phyloP scores from a whole-genome alignment of 2,329 filamentous ascomycete species.

The Bipolaris zeicola region DNA sequence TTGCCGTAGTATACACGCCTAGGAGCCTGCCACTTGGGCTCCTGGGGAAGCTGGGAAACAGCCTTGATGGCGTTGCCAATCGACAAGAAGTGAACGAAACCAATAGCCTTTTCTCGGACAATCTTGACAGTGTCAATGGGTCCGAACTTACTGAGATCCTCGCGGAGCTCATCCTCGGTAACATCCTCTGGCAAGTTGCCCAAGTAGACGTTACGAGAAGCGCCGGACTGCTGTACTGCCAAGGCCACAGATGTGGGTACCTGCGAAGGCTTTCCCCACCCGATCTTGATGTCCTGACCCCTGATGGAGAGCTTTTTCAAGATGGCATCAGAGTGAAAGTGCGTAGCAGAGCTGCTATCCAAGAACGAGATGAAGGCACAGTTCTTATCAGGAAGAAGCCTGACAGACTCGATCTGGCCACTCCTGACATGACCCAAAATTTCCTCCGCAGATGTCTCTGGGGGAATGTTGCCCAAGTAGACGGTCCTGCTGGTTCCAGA shows the following conservation, averaged over 20 bases:
- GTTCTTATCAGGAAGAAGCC: slow-evolving; percentile 97
- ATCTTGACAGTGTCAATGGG: slow-evolving; percentile 97
- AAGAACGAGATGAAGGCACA: slow-evolving; percentile 99
- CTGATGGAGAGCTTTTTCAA: slow-evolving; percentile 99
- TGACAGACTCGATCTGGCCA: slow-evolving; percentile 98
- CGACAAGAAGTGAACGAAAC: slow-evolving; percentile 95
- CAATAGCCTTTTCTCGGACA: slow-evolving; percentile 96
- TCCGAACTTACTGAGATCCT: slow-evolving; percentile 95
- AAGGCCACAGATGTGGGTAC: slow-evolving; percentile 97
- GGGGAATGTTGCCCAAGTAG: slow-evolving; percentile 97
- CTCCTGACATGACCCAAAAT: slow-evolving; percentile 95
- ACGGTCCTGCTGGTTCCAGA: slow-evolving; percentile 95
- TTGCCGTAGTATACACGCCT: slow-evolving; percentile 98
- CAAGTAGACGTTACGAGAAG: slow-evolving; percentile 95
- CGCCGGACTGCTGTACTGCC: slow-evolving; percentile 95
- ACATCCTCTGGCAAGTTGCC: slow-evolving; percentile 92
- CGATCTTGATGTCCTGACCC: slow-evolving; percentile 98
- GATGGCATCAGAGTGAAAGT: slow-evolving; percentile 99
- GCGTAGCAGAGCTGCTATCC: slow-evolving; percentile 94
- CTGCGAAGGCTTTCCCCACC: slow-evolving; percentile 98
- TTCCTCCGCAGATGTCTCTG: slow-evolving; percentile 94
- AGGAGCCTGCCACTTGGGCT: slow-evolving; percentile 94
- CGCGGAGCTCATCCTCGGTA: slow-evolving; percentile 86
- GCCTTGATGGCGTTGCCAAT: slow-evolving; percentile 99
- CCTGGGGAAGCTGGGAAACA: slow-evolving; percentile 92